Evolutionary conservation across 352 stramenopile genomes (phyloP).

Genomic region (Blastocystis sp.): DNA sequence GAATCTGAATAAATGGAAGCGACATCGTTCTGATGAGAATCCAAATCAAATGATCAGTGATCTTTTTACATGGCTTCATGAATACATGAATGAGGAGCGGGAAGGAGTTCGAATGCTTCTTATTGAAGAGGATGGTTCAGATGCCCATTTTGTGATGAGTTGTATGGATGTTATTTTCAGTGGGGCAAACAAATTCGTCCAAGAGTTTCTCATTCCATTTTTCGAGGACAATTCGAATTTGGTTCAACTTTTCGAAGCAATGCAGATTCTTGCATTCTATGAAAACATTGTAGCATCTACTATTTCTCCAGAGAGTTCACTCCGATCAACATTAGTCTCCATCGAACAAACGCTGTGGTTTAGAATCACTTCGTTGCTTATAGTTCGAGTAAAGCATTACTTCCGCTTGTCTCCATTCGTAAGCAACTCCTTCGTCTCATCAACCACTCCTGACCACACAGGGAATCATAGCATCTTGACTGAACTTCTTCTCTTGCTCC

Average conservation of each 20-base stretch:
- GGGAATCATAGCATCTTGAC: neutral
- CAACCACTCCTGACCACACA: neutral
- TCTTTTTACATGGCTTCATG: conserved; percentile 22
- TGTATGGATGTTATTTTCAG: conserved; percentile 7
- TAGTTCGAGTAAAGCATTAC: neutral
- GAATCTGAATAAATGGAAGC: neutral
- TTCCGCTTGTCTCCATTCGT: conserved; percentile 11
- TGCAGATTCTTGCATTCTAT: conserved; percentile 34
- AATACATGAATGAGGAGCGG: conserved; percentile 9
- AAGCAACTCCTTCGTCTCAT: neutral
- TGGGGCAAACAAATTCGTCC: neutral
- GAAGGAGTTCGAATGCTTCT: neutral
- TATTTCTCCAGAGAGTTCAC: neutral
- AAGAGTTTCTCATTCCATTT: neutral
- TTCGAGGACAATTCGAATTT: conserved; percentile 7
- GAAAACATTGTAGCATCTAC: neutral
- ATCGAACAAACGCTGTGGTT: neutral
- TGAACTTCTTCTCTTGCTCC: neutral
- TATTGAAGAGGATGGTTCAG: neutral
- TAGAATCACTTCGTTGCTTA: neutral
- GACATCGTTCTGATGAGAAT: neutral
- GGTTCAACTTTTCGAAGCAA: neutral
- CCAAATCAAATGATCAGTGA: conserved; percentile 1
- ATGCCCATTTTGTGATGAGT: neutral
- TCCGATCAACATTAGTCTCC: neutral